Evolutionary conservation across 2,329 filamentous ascomycete genomes (phyloP).

Genomic region (Blumeriella jaapii): DNA sequence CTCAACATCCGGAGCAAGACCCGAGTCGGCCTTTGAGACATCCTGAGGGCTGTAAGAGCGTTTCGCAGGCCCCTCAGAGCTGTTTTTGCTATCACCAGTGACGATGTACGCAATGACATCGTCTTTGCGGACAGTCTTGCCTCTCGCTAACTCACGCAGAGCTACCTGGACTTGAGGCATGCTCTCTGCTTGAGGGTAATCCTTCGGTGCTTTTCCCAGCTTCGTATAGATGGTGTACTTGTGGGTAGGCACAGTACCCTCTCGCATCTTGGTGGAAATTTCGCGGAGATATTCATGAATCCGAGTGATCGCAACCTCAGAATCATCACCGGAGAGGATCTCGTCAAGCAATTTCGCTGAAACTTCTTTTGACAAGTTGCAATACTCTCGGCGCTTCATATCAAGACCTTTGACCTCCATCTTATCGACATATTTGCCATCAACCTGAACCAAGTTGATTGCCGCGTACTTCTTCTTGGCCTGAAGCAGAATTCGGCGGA

Average conservation of each 20-base stretch:
- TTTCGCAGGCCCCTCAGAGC: conserved; percentile 65
- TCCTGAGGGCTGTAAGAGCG: conserved; percentile 82
- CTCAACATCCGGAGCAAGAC: conserved; percentile 79
- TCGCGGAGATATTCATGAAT: conserved; percentile 90
- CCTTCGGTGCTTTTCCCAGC: conserved; percentile 83
- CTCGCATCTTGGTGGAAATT: conserved; percentile 76
- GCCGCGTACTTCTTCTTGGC: conserved; percentile 99
- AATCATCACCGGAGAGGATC: conserved; percentile 86
- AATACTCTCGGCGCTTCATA: conserved; percentile 97
- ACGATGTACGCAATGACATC: conserved; percentile 97
- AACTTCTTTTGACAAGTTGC: conserved; percentile 86
- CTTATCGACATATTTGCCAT: conserved; percentile 85
- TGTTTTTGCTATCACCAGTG: conserved; percentile 54
- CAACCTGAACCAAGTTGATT: conserved; percentile 80
- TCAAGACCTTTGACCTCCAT: conserved; percentile 97
- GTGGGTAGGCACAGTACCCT: conserved; percentile 57
- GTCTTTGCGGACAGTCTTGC: conserved; percentile 80
- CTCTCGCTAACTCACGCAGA: conserved; percentile 72
- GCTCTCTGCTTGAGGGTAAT: conserved; percentile 86
- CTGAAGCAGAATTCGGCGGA: conserved; percentile 83
- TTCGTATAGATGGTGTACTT: conserved; percentile 99
- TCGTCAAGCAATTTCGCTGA: conserved; percentile 85
- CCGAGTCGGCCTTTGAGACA: conserved; percentile 64
- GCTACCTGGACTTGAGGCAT: conserved; percentile 98
- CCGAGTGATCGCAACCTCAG: conserved; percentile 74